These are phyloP conservation scores for Microcyclosporella mali DNA, from an alignment of 2,329 filamentous ascomycete species.

Conservation along the genomic window DNA sequence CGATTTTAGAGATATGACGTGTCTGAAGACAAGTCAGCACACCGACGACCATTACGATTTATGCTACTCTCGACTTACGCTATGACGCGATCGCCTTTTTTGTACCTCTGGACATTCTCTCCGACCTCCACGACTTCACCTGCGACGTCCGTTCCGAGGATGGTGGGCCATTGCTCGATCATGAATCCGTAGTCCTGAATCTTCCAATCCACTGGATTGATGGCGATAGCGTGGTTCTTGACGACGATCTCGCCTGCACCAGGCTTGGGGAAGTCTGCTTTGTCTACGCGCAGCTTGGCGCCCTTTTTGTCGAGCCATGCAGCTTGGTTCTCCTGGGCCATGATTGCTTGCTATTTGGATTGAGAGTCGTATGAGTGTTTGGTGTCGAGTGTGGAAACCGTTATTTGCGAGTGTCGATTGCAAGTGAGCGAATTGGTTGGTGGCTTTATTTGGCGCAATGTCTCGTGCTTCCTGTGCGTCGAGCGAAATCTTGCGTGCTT, in stretches of 20 bases:
- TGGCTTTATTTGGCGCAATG: too few species aligned
- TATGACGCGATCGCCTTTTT: conserved; percentile 34
- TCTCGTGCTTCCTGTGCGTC: too few species aligned
- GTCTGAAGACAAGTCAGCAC: too few species aligned
- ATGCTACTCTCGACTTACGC: too few species aligned
- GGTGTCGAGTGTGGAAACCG: too few species aligned
- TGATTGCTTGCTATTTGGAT: too few species aligned
- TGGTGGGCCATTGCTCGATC: conserved; percentile 30
- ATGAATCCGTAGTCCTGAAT: conserved; percentile 31
- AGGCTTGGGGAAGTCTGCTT: conserved; percentile 29
- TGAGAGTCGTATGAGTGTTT: too few species aligned
- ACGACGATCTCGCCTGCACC: conserved; percentile 31
- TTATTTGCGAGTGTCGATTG: too few species aligned
- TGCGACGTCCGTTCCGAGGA: conserved; percentile 35
- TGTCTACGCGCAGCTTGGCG: conserved; percentile 21
- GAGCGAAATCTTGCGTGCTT: too few species aligned
- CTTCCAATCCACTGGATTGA: conserved; percentile 38
- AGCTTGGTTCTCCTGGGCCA: conserved; percentile 29
- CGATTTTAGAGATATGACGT: too few species aligned
- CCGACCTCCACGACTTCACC: conserved; percentile 35
- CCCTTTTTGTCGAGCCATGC: conserved; percentile 27
- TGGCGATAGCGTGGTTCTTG: conserved; percentile 32
- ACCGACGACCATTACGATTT: too few species aligned
- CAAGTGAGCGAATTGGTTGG: too few species aligned
- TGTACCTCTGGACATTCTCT: conserved; percentile 28